A percentile compares a stretch with the other conserved stretches of the same genome.
phyloP scores from a whole-genome alignment of 2,329 filamentous ascomycete species.

The Botrytis aclada region DNA sequence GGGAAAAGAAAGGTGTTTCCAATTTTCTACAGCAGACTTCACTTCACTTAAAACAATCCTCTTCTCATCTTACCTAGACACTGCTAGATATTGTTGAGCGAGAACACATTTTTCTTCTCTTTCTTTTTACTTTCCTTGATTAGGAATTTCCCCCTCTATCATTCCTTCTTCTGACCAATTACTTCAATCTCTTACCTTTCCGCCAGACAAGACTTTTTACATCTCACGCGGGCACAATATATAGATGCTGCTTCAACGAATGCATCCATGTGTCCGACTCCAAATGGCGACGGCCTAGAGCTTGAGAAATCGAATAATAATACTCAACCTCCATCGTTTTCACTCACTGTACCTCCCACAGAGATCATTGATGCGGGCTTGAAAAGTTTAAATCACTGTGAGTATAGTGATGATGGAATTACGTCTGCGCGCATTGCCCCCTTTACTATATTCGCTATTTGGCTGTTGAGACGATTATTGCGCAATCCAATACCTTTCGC shows the following conservation, averaged over 20 bases:
- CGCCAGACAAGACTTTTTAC: neutral
- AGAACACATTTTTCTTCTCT: neutral
- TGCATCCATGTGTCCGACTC: slow-evolving; percentile 38
- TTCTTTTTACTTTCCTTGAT: neutral
- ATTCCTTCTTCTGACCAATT: slow-evolving; percentile 16
- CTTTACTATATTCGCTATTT: neutral
- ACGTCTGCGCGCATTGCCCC: neutral
- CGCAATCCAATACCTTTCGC: neutral
- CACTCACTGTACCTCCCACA: slow-evolving; percentile 29
- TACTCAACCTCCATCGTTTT: slow-evolving; percentile 33
- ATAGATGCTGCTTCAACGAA: slow-evolving; percentile 33
- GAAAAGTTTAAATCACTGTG: slow-evolving; percentile 76
- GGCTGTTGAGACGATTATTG: neutral
- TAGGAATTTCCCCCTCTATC: slow-evolving; percentile 26
- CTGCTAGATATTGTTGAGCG: neutral
- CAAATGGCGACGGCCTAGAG: slow-evolving; percentile 36
- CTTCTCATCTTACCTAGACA: neutral
- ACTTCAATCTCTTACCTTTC: neutral
- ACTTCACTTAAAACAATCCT: neutral
- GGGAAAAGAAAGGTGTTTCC: neutral
- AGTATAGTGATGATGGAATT: slow-evolving; percentile 19
- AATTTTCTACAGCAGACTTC: neutral
- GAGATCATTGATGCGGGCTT: slow-evolving; percentile 68
- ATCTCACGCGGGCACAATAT: slow-evolving; percentile 14
- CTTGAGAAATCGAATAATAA: slow-evolving; percentile 34